Evolutionary conservation across 2,329 filamentous ascomycete genomes (phyloP).

Genomic region (Ophiostoma perfectum): DNA sequence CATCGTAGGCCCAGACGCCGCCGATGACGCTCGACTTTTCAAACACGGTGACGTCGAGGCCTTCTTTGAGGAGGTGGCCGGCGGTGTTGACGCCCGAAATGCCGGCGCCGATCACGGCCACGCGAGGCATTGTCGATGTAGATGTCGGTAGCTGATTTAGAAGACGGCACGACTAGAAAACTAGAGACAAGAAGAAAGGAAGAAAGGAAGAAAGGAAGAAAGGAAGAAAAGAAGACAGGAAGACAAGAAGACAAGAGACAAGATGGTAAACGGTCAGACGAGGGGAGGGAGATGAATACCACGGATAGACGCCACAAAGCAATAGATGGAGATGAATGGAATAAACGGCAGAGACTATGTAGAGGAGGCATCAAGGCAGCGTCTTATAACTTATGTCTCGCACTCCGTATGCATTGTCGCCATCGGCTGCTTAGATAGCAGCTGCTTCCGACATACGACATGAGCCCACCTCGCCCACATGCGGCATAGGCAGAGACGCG

Average conservation of each 20-base stretch:
- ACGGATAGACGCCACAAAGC: neutral
- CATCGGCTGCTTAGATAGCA: constrained; percentile 1
- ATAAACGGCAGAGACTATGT: neutral
- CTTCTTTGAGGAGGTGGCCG: constrained; percentile 36
- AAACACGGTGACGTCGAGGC: constrained; percentile 37
- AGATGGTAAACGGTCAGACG: neutral
- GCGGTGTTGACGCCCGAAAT: constrained; percentile 39
- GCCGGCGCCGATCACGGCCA: constrained; percentile 39
- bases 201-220: too few relatives aligned
- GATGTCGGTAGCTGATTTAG: neutral
- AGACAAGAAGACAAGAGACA: too few relatives aligned
- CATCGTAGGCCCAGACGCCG: constrained; percentile 38
- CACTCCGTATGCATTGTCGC: neutral
- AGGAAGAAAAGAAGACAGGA: too few relatives aligned
- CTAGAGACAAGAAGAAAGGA: too few relatives aligned
- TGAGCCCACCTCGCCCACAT: neutral
- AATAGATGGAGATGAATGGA: neutral
- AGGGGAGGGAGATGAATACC: neutral
- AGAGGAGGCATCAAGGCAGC: too few relatives aligned
- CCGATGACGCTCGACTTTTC: constrained; percentile 35
- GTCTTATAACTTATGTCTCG: too few relatives aligned
- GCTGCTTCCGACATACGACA: neutral
- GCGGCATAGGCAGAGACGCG: neutral
- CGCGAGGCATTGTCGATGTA: constrained; percentile 22
- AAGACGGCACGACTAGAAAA: too few relatives aligned